These are phyloP conservation scores for Ceratobasidium sp. DNA, from an alignment of 1,284 basidiomycete species.

Conservation along the genomic window DNA sequence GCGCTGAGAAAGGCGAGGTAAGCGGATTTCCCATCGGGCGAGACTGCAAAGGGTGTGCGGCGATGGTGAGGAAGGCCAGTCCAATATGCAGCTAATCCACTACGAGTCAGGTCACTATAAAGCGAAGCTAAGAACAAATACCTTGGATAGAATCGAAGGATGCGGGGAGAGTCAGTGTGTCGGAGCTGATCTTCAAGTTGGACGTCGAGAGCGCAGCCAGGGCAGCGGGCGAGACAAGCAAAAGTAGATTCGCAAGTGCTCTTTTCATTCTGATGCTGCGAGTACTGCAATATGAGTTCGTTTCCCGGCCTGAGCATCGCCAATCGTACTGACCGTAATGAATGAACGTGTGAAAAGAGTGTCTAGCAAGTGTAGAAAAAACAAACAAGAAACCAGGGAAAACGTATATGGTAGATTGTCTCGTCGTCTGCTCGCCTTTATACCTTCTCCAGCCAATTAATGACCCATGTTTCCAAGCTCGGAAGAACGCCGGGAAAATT, in stretches of 20 bases:
- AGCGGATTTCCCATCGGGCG: constrained; percentile 19
- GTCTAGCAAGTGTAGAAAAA: not conserved
- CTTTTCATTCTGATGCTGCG: not conserved
- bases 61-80: constrained; percentile 24
- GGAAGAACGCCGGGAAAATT: too few species aligned
- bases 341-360: not conserved
- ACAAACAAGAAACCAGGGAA: not conserved
- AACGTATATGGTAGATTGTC: not conserved
- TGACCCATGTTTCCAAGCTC: too few species aligned
- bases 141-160: constrained; percentile 36
- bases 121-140: not conserved
- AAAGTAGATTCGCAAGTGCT: not conserved
- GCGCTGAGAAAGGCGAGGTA: constrained; percentile 27
- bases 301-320: too few species aligned
- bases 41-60: constrained; percentile 19
- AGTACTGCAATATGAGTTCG: not conserved
- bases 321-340: not conserved
- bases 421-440: not conserved
- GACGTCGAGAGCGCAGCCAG: constrained; percentile 18
- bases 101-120: not conserved
- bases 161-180: constrained; percentile 7
- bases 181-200: constrained; percentile 12
- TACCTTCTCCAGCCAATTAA: not conserved
- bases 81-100: constrained; percentile 19
- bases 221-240: constrained; percentile 8